Evolutionary conservation across 176 grass and related monocot species (phyloP).

Genomic region (Phyllostachys edulis): DNA sequence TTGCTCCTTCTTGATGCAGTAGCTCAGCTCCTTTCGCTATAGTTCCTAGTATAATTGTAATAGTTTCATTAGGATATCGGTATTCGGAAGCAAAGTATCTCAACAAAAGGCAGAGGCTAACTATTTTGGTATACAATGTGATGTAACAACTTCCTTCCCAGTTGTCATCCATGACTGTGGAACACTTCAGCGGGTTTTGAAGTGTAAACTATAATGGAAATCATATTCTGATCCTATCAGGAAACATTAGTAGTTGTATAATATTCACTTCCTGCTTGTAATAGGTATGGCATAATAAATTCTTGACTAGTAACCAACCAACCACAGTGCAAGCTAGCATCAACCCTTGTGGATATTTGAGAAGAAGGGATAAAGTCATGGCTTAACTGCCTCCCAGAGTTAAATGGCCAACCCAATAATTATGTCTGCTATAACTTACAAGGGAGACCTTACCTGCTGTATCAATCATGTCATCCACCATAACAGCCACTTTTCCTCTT

Average conservation of each 20-base stretch:
- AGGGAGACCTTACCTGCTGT: constrained; percentile 71
- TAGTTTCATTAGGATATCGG: constrained; percentile 32
- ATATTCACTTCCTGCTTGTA: neutral
- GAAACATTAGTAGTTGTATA: constrained; percentile 10
- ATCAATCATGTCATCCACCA: constrained; percentile 99
- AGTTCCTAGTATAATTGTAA: constrained; percentile 59
- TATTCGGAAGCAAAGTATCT: neutral
- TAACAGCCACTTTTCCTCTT: constrained; percentile 98
- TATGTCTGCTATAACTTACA: neutral
- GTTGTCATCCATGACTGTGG: neutral
- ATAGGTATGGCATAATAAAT: neutral
- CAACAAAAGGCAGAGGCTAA: neutral
- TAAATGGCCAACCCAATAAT: neutral
- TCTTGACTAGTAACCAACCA: neutral
- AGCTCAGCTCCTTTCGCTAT: constrained; percentile 95
- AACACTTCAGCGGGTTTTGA: neutral
- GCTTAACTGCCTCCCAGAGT: neutral
- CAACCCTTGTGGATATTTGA: neutral
- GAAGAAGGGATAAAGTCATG: neutral
- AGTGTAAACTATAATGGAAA: neutral
- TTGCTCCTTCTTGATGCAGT: constrained; percentile 95
- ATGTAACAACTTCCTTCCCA: neutral
- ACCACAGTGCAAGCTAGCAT: constrained; percentile 6
- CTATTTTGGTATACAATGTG: neutral
- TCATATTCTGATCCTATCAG: neutral